phyloP scores from a whole-genome alignment of 306 rosid species.

The Malus asiatica region DNA sequence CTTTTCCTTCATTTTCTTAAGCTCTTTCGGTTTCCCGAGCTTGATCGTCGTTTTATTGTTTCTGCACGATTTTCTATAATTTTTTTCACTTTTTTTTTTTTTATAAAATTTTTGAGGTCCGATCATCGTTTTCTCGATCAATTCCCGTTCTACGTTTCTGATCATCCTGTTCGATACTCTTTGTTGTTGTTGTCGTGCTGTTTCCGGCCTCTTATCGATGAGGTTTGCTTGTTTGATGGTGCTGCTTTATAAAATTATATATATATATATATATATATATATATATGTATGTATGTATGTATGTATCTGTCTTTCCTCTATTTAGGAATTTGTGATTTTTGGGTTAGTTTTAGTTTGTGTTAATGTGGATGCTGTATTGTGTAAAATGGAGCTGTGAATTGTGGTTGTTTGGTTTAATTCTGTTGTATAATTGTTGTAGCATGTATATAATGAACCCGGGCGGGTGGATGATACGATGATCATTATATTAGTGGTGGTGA shows the following conservation, averaged over 20 bases:
- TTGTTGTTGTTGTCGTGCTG: slow-evolving; percentile 14
- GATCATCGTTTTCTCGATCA: slow-evolving; percentile 19
- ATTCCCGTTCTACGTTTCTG: neutral
- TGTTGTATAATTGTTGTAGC: neutral
- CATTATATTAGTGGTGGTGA: neutral
- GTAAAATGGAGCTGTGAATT: neutral
- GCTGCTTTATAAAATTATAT: neutral
- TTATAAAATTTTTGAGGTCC: neutral
- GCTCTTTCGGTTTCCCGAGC: neutral
- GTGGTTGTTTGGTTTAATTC: neutral
- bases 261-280: too few species aligned
- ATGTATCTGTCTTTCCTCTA: neutral
- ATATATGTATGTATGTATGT: neutral
- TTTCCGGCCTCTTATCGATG: slow-evolving; percentile 12
- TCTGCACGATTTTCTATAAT: neutral
- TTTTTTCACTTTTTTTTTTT: neutral
- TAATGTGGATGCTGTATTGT: neutral
- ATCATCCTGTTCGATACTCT: slow-evolving; percentile 19
- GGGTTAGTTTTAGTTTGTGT: neutral
- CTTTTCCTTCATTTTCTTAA: neutral
- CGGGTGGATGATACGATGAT: neutral
- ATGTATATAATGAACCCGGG: neutral
- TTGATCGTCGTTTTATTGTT: neutral
- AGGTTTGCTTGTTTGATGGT: slow-evolving; percentile 5
- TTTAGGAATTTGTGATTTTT: neutral